phyloP scores from a whole-genome alignment of 1,284 basidiomycete genomes.

The Tilletia horrida region DNA sequence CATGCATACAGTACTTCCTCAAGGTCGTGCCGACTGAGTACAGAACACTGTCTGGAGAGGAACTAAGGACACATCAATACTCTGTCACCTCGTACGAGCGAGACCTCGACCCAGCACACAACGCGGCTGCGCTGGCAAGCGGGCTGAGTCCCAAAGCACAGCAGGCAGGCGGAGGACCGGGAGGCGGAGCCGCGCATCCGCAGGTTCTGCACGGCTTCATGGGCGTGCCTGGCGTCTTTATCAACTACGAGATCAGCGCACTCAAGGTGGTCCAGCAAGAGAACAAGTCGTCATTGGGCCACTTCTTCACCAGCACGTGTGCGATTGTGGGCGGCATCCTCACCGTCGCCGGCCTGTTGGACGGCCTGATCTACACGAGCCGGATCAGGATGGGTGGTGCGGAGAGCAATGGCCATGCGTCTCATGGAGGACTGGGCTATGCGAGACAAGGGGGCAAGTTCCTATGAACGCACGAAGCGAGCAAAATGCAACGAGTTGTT shows the following conservation, averaged over 20 bases:
- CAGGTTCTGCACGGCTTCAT: constrained; percentile 64
- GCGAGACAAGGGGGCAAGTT: constrained; percentile 41
- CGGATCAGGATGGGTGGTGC: constrained; percentile 26
- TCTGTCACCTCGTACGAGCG: constrained; percentile 94
- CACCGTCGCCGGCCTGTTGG: constrained; percentile 87
- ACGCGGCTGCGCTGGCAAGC: constrained; percentile 59
- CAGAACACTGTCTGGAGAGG: constrained; percentile 32
- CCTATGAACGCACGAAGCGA: constrained; percentile 23
- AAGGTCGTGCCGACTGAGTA: constrained; percentile 61
- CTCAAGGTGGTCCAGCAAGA: constrained; percentile 48
- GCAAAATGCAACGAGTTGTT: too few relatives aligned
- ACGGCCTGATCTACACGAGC: constrained; percentile 72
- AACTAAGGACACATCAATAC: constrained; percentile 79
- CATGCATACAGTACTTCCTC: constrained; percentile 70
- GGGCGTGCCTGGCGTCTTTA: constrained; percentile 60
- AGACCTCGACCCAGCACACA: constrained; percentile 61
- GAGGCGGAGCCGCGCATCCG: neutral
- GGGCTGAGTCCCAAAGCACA: constrained; percentile 62
- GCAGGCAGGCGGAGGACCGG: neutral
- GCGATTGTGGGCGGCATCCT: constrained; percentile 96
- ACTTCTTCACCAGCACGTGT: constrained; percentile 79
- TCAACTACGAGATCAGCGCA: constrained; percentile 72
- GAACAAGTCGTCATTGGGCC: constrained; percentile 85
- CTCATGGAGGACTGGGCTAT: constrained; percentile 44
- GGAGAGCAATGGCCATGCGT: constrained; percentile 12